phyloP scores from a whole-genome alignment of 1,284 basidiomycete species.

The Apiotrichum domesticum region DNA sequence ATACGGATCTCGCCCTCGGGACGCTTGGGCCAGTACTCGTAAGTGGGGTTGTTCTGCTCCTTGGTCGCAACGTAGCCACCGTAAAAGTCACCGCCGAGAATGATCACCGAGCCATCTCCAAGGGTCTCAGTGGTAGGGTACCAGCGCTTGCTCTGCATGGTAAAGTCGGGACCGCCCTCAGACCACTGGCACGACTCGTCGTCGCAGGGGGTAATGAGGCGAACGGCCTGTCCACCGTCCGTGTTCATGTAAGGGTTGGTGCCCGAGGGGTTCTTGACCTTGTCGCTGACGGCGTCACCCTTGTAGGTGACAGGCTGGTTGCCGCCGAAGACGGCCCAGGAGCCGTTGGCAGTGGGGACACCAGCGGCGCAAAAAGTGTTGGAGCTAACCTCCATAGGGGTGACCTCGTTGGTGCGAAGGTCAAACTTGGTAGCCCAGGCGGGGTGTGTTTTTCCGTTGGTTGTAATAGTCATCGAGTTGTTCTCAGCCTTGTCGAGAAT shows the following conservation, averaged over 20 bases:
- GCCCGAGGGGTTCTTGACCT: constrained; percentile 42
- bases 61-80: constrained; percentile 61
- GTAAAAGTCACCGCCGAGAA: constrained; percentile 50
- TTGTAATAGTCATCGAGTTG: constrained; percentile 57
- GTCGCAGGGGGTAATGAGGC: constrained; percentile 67
- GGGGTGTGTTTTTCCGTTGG: constrained; percentile 32
- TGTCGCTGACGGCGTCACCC: constrained; percentile 50
- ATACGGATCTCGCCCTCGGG: constrained; percentile 56
- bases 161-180: constrained; percentile 41
- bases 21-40: constrained; percentile 65
- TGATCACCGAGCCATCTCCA: constrained; percentile 49
- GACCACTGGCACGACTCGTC: constrained; percentile 58
- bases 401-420: constrained; percentile 45
- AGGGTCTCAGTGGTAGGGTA: constrained; percentile 59
- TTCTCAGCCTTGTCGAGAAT: constrained; percentile 54
- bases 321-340: constrained; percentile 49
- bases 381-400: constrained; percentile 63
- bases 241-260: constrained; percentile 51
- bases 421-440: constrained; percentile 50
- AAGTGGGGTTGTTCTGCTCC: constrained; percentile 71
- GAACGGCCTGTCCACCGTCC: constrained; percentile 59
- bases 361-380: constrained; percentile 68
- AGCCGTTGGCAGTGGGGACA: constrained; percentile 49
- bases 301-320: constrained; percentile 71
- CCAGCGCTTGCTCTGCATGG: constrained; percentile 59